Conservation (phyloP, 1,284 basidiomycete genomes). For the Wolfiporia cocos region DNA sequence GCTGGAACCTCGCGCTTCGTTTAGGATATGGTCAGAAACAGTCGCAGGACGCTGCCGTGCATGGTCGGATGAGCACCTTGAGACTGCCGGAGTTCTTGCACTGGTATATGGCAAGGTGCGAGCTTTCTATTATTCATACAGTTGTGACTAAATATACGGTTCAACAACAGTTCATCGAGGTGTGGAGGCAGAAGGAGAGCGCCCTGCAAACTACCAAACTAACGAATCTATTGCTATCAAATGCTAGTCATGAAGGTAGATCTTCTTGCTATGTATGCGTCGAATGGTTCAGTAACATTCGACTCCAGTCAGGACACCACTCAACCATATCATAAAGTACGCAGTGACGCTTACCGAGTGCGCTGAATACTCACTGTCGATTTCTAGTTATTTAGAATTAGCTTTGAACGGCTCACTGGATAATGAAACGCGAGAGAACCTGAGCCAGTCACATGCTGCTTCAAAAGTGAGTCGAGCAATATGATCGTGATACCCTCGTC, state of each 20-base stretch:
- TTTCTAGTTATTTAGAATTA: slow-evolving; percentile 72
- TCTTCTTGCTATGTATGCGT: slow-evolving; percentile 10
- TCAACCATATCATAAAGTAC: slow-evolving; percentile 74
- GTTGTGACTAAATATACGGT: not conserved
- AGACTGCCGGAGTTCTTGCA: slow-evolving; percentile 83
- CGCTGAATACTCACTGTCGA: slow-evolving; percentile 3
- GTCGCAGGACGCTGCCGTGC: slow-evolving; percentile 67
- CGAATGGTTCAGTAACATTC: not conserved
- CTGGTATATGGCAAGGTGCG: slow-evolving; percentile 74
- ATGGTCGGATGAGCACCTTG: slow-evolving; percentile 87
- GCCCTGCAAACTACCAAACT: slow-evolving; percentile 75
- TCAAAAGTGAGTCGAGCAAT: slow-evolving; percentile 50
- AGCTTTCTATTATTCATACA: not conserved
- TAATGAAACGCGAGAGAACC: slow-evolving; percentile 73
- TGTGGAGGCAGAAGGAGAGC: slow-evolving; percentile 84
- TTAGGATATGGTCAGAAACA: slow-evolving; percentile 80
- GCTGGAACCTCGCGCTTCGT: slow-evolving; percentile 75
- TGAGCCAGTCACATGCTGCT: slow-evolving; percentile 75
- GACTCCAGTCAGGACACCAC: slow-evolving; percentile 58
- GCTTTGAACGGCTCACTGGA: slow-evolving; percentile 80
- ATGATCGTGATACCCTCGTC: not conserved
- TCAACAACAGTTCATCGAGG: slow-evolving; percentile 66
- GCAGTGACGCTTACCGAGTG: slow-evolving; percentile 10
- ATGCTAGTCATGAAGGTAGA: slow-evolving; percentile 81
- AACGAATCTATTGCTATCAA: slow-evolving; percentile 78